These are phyloP conservation scores for Verruconis gallopava DNA, from an alignment of 2,329 filamentous ascomycete species.

Conservation along the genomic window DNA sequence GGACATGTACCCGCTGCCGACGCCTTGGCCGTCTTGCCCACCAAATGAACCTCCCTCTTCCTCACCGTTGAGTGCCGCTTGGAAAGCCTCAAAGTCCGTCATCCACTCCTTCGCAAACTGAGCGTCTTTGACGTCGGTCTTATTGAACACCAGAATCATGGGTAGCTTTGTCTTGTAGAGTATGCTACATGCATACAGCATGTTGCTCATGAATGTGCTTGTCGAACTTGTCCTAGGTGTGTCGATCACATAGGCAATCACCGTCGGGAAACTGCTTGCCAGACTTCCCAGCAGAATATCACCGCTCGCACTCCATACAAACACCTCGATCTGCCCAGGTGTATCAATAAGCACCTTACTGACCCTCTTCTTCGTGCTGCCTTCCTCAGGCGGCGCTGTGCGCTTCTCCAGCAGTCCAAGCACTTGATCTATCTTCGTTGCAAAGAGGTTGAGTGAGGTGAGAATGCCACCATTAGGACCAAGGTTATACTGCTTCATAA, in stretches of 20 bases:
- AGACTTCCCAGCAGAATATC: conserved; percentile 88
- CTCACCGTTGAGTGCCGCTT: conserved; percentile 68
- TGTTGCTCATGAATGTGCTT: conserved; percentile 98
- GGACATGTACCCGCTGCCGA: conserved; percentile 88
- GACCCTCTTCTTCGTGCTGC: conserved; percentile 18
- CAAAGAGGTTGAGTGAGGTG: conserved; percentile 90
- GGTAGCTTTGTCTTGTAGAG: conserved; percentile 97
- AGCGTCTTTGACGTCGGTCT: conserved; percentile 88
- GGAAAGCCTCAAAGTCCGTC: conserved; percentile 96
- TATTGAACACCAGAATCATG: conserved; percentile 99
- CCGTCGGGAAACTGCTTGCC: conserved; percentile 87
- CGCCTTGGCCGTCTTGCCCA: conserved; percentile 53
- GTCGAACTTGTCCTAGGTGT: conserved; percentile 88
- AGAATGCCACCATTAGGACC: conserved; percentile 95
- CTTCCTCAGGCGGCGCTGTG: conserved; percentile 37
- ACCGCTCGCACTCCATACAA: conserved; percentile 94
- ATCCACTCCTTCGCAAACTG: conserved; percentile 96
- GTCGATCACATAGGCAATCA: conserved; percentile 95
- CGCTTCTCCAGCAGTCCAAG: conserved; percentile 82
- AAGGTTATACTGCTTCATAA: conserved; percentile 98
- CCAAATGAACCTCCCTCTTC: conserved; percentile 68
- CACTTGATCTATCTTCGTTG: conserved; percentile 96
- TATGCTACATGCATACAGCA: conserved; percentile 98
- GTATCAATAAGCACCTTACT: conserved; percentile 88
- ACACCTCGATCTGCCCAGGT: conserved; percentile 95